Base-by-base conservation (phyloP, 2,329 filamentous ascomycete genomes). In the Trichothecium sympodiale region DNA sequence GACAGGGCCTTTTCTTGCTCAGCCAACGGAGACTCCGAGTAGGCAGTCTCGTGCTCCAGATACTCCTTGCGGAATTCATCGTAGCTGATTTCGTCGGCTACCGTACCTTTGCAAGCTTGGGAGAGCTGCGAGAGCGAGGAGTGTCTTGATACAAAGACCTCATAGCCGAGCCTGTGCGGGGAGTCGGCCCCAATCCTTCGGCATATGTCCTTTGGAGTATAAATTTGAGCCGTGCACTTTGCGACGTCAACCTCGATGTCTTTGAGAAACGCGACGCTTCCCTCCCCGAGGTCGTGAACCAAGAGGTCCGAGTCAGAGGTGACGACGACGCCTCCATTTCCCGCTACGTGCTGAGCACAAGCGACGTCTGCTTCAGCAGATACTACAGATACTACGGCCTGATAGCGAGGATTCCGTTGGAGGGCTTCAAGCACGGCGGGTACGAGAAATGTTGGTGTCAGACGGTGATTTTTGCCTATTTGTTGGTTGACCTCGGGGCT, bases 301-400 rank as follows among this genome's bases (percentile, higher is more conserved):
- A 94, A 62, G 8, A 95, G 66, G 50, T 96, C 89, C 0, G 87
- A 93, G 49, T 96, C 89, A n/a, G 77, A 79, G 0, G 86, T 93
- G 6, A 95, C 57, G 12, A 86, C 69, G 2, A 65, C 61, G 1
- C 73, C 74, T 2, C 68, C 64, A 20, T 64, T 51, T 3, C 60
- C 42, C n/a, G 64, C 65, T 6, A 83, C 67, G 36, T 77, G 66
- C 12, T 67, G 59, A 3, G 85, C 86, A 53, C 87, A 94, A 58
- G 76, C 91, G 17, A 67, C 59, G 51, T 96, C 89, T 2, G 89
- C 89, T 57, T 96, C 89, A 1, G 83, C 87, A 0, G 85, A 77
- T 0, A 94, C 80, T 10, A 91, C 65, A 17, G 65, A 59, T 8
- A 62, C 64, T 31, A 66, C 50, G 40, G 42, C 48, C 4, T 43